Percentiles rank a stretch among this genome's conserved stretches.
phyloP scores from a whole-genome alignment of 2,329 filamentous ascomycete species.

The Aureobasidium sp. region DNA sequence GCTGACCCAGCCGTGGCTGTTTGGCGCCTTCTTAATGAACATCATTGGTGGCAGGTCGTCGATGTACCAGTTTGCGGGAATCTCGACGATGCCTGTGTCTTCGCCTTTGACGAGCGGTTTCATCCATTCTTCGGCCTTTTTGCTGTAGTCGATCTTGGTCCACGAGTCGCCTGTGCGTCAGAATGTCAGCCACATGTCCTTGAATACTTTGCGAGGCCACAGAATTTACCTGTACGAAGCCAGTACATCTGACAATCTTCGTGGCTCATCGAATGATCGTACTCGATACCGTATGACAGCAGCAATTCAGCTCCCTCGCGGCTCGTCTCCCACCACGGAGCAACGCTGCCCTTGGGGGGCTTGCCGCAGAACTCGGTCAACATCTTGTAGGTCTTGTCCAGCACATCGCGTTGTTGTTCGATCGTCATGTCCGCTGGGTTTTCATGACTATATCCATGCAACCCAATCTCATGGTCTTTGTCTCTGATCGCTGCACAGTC shows the following conservation, averaged over 20 bases:
- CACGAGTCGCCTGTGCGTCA: constrained; percentile 46
- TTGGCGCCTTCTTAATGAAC: constrained; percentile 59
- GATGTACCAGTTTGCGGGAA: constrained; percentile 42
- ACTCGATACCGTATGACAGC: constrained; percentile 59
- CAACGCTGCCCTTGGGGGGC: constrained; percentile 61
- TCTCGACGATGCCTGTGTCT: constrained; percentile 55
- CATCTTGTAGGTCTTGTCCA: constrained; percentile 64
- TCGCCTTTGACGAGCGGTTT: constrained; percentile 53
- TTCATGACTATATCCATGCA: constrained; percentile 64
- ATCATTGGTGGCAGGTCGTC: constrained; percentile 55
- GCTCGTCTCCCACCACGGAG: constrained; percentile 65
- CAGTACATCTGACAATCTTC: constrained; percentile 58
- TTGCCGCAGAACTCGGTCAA: constrained; percentile 63
- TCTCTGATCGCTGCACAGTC: constrained; percentile 55
- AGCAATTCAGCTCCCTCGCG: constrained; percentile 58
- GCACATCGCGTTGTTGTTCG: constrained; percentile 65
- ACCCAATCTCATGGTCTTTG: constrained; percentile 56
- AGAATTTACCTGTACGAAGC: constrained; percentile 50
- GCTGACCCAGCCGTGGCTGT: constrained; percentile 52
- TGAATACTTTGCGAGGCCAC: constrained; percentile 55
- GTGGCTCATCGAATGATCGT: constrained; percentile 60
- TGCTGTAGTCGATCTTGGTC: constrained; percentile 60
- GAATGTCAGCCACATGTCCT: constrained; percentile 23
- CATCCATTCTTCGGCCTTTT: constrained; percentile 58
- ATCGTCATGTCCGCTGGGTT: constrained; percentile 64